A percentile compares a stretch with the other conserved stretches of the same genome.
phyloP scores from a whole-genome alignment of 345 rosid species.

The Eucalyptus rudis region DNA sequence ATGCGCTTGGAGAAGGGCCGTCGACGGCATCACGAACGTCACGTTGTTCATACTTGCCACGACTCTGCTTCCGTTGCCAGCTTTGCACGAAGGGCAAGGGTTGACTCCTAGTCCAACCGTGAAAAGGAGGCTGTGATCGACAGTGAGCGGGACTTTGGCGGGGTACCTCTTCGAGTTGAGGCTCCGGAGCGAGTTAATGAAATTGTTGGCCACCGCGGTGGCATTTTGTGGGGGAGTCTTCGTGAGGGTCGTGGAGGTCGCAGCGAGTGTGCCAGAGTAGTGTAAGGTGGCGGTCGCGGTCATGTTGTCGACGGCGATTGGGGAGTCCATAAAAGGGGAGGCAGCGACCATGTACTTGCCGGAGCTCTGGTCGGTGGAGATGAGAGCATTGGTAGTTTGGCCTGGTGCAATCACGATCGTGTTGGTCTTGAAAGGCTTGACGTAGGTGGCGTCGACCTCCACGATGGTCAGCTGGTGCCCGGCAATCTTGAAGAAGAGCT shows the following conservation, averaged over 20 bases:
- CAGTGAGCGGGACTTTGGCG: background rate
- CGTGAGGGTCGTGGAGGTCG: slow-evolving; percentile 12
- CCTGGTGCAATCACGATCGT: background rate
- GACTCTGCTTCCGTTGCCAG: background rate
- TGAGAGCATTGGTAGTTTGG: background rate
- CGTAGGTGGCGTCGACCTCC: background rate
- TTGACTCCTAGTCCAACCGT: background rate
- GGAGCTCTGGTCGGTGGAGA: background rate
- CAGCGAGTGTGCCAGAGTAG: background rate
- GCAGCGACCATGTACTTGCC: background rate
- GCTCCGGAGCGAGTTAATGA: background rate
- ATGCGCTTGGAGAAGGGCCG: background rate
- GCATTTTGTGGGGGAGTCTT: background rate
- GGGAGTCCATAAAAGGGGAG: background rate
- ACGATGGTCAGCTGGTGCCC: background rate
- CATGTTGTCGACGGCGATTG: background rate
- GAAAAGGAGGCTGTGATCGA: background rate
- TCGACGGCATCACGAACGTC: background rate
- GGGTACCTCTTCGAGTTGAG: background rate
- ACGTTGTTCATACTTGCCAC: background rate
- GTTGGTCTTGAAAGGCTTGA: background rate
- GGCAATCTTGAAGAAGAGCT: background rate
- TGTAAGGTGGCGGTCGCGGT: background rate
- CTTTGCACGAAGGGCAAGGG: background rate
- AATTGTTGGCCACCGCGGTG: background rate